These are phyloP conservation scores for Boletus barrowsii DNA, from an alignment of 768 basidiomycete genomes.

Conservation along the genomic window DNA sequence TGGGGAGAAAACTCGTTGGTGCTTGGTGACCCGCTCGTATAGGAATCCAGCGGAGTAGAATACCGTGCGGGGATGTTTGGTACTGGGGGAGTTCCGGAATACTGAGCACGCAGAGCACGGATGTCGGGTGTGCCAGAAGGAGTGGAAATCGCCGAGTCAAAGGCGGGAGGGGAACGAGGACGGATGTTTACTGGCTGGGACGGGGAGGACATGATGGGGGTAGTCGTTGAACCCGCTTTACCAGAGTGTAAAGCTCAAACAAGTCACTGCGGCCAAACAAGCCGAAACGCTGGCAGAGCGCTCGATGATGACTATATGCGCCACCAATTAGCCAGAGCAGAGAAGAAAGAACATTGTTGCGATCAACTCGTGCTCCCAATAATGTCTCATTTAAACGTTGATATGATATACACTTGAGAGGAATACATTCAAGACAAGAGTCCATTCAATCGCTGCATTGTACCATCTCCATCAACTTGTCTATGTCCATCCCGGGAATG, in stretches of 20 bases:
- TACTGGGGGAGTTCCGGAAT: slow-evolving; percentile 52
- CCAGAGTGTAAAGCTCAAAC: too few species aligned
- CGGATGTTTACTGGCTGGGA: slow-evolving; percentile 55
- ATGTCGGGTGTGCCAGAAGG: slow-evolving; percentile 63
- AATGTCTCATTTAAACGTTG: too few species aligned
- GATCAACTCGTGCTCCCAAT: too few species aligned
- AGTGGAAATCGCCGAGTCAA: slow-evolving; percentile 25
- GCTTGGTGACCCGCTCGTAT: slow-evolving; percentile 10
- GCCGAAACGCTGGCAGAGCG: too few species aligned
- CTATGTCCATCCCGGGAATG: slow-evolving; percentile 13
- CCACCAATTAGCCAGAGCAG: too few species aligned
- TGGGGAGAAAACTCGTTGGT: slow-evolving; percentile 11
- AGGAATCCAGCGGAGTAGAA: slow-evolving; percentile 40
- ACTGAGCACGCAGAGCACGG: slow-evolving; percentile 62
- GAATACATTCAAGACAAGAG: too few species aligned
- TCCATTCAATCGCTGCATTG: slow-evolving; percentile 9
- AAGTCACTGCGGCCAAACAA: too few species aligned
- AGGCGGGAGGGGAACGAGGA: slow-evolving; percentile 12
- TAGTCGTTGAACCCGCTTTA: too few species aligned
- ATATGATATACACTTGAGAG: too few species aligned
- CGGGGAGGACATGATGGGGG: slow-evolving; percentile 45
- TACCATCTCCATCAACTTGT: slow-evolving; percentile 15
- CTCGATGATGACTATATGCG: too few species aligned
- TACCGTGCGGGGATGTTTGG: slow-evolving; percentile 55
- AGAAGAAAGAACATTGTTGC: too few species aligned